These are phyloP conservation scores for Ricinus communis DNA, from an alignment of 345 rosid genomes.

Conservation along the genomic window DNA sequence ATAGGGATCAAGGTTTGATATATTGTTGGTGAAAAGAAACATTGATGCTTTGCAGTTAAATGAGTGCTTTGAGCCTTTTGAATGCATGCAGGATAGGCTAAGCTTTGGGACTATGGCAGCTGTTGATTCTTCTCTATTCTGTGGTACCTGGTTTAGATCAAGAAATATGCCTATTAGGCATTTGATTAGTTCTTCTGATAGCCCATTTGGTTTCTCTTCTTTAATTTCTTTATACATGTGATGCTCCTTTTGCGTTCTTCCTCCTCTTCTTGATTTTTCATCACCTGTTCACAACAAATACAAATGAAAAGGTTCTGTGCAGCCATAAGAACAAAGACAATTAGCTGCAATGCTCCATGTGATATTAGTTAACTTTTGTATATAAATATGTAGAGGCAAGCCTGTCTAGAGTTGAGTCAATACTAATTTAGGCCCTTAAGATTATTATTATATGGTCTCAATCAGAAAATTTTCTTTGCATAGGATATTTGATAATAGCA, in stretches of 20 bases:
- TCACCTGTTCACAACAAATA: conserved; percentile 38
- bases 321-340: background rate
- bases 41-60: conserved; percentile 35
- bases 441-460: too few species aligned
- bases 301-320: background rate
- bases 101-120: conserved; percentile 58
- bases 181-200: conserved; percentile 71
- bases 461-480: background rate
- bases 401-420: too few species aligned
- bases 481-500: background rate
- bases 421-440: background rate
- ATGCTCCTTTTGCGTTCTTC: conserved; percentile 40
- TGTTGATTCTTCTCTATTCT: conserved; percentile 41
- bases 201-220: conserved; percentile 58
- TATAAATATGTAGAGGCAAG: too few species aligned
- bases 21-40: conserved; percentile 29
- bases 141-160: conserved; percentile 51
- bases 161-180: conserved; percentile 71
- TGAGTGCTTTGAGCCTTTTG: conserved; percentile 43
- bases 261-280: conserved; percentile 46
- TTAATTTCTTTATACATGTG: conserved; percentile 32
- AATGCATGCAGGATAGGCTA: conserved; percentile 44
- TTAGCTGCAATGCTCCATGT: background rate
- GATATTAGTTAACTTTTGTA: background rate
- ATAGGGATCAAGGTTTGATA: conserved; percentile 69